Conservation (phyloP, 2,329 filamentous ascomycete species). For the Bretziella fagacearum region DNA sequence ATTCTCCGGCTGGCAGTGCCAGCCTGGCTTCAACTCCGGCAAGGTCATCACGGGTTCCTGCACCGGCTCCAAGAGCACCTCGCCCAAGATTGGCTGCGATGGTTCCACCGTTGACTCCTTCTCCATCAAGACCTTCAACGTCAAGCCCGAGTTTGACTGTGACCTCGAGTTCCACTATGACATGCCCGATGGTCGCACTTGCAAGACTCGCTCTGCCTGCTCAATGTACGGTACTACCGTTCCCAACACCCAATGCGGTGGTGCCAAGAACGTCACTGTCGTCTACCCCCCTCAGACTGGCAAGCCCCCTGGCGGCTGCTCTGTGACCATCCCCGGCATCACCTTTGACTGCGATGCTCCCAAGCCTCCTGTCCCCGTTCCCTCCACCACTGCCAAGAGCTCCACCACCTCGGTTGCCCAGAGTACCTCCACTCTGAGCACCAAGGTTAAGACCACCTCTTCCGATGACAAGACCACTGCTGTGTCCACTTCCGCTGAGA, state of each 20-base stretch:
- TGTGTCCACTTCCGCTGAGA: too few species aligned
- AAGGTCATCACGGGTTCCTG: slow-evolving; percentile 45
- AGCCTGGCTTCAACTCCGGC: slow-evolving; percentile 31
- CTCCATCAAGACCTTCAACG: slow-evolving; percentile 57
- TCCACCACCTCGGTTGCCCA: slow-evolving; percentile 16
- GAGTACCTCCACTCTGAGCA: slow-evolving; percentile 14
- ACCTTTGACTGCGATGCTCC: slow-evolving; percentile 49
- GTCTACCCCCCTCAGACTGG: slow-evolving; percentile 43
- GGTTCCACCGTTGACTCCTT: slow-evolving; percentile 38
- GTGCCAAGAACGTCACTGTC: slow-evolving; percentile 66
- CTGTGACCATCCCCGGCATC: slow-evolving; percentile 56
- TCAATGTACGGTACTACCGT: slow-evolving; percentile 49
- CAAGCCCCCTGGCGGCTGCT: slow-evolving; percentile 42
- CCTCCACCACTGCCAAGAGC: slow-evolving; percentile 11
- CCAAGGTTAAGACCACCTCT: slow-evolving; percentile 10
- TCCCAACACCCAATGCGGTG: slow-evolving; percentile 80
- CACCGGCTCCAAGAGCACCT: slow-evolving; percentile 27
- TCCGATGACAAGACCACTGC: slow-evolving; percentile 18
- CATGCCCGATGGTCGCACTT: slow-evolving; percentile 67
- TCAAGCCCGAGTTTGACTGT: slow-evolving; percentile 57
- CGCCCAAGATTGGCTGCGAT: slow-evolving; percentile 42
- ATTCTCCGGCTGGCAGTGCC: slow-evolving; percentile 59
- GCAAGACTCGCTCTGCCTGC: slow-evolving; percentile 62
- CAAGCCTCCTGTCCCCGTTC: slow-evolving; percentile 15
- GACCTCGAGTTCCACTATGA: slow-evolving; percentile 73